These are phyloP conservation scores for Petasospora fabianii DNA, from an alignment of 1,139 yeast species.

Conservation along the genomic window DNA sequence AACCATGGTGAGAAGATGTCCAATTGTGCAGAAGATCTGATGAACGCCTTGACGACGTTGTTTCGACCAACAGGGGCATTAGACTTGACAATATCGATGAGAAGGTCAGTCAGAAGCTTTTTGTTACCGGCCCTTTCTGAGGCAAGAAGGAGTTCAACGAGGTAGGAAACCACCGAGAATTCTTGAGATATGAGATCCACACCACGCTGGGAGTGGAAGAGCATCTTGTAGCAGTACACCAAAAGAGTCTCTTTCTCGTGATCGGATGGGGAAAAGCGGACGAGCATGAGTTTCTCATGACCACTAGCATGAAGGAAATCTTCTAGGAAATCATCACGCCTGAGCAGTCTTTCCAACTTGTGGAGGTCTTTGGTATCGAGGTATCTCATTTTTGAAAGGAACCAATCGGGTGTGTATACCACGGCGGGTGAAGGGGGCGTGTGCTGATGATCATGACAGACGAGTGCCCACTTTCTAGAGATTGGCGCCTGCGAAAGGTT, in stretches of 20 bases:
- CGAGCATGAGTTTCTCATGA: slow-evolving; percentile 15
- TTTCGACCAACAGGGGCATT: slow-evolving; percentile 46
- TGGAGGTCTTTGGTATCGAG: slow-evolving; percentile 22
- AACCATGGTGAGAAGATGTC: slow-evolving; percentile 66
- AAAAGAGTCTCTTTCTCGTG: slow-evolving; percentile 48
- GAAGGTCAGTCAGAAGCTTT: slow-evolving; percentile 64
- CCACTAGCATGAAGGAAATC: slow-evolving; percentile 22
- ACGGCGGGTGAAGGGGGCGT: slow-evolving; percentile 1
- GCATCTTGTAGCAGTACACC: slow-evolving; percentile 48
- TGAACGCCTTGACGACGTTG: slow-evolving; percentile 57
- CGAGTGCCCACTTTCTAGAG: slow-evolving; percentile 25
- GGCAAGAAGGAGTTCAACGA: slow-evolving; percentile 40
- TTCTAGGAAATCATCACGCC: slow-evolving; percentile 23
- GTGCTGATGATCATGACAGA: slow-evolving; percentile 25
- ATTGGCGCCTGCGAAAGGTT: slow-evolving; percentile 18
- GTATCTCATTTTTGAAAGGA: slow-evolving; percentile 13
- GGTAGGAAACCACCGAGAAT: slow-evolving; percentile 40
- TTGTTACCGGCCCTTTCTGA: slow-evolving; percentile 59
- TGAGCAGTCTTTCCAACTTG: slow-evolving; percentile 22
- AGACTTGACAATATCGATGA: slow-evolving; percentile 44
- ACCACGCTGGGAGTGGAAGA: slow-evolving; percentile 44
- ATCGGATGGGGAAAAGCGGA: slow-evolving; percentile 15
- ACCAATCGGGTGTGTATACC: slow-evolving; percentile 20
- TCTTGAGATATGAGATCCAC: slow-evolving; percentile 43
- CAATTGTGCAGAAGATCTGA: slow-evolving; percentile 43